Evolutionary conservation across 495 filamentous ascomycete species (phyloP).

Genomic region (Delitschia confertaspora): DNA sequence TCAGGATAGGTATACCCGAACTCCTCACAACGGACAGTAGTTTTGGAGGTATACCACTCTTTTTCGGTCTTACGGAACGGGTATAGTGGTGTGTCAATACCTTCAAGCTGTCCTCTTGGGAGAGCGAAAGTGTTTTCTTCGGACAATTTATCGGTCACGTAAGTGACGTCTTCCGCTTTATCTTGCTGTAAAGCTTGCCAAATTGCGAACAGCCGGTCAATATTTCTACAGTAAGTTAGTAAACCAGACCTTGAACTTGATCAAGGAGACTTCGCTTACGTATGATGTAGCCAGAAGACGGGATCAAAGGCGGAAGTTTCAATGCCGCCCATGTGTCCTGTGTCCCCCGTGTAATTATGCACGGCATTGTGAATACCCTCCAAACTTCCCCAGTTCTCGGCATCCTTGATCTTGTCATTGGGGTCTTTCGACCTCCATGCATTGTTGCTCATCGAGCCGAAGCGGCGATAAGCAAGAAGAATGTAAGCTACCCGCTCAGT

Average conservation of each 20-base stretch:
- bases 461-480: background rate
- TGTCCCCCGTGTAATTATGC: background rate
- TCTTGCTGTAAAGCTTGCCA: conserved; percentile 1
- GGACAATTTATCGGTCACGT: background rate
- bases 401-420: background rate
- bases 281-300: conserved; percentile 1
- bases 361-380: background rate
- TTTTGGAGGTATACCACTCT: background rate
- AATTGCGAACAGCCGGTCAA: background rate
- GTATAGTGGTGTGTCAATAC: background rate
- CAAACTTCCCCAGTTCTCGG: background rate
- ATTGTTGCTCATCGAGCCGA: background rate
- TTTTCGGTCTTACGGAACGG: background rate
- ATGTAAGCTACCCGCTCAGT: background rate
- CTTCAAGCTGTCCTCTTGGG: too few relatives aligned
- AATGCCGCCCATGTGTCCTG: background rate
- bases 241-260: background rate
- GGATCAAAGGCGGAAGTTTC: background rate
- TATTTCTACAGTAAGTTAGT: background rate
- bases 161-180: background rate
- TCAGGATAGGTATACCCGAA: conserved; percentile 1
- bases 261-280: background rate
- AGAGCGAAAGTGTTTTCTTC: background rate
- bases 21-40: background rate
- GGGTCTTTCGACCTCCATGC: background rate